Evolutionary conservation across 305 asterid genomes (phyloP).

Genomic region (Andrographis paniculata): DNA sequence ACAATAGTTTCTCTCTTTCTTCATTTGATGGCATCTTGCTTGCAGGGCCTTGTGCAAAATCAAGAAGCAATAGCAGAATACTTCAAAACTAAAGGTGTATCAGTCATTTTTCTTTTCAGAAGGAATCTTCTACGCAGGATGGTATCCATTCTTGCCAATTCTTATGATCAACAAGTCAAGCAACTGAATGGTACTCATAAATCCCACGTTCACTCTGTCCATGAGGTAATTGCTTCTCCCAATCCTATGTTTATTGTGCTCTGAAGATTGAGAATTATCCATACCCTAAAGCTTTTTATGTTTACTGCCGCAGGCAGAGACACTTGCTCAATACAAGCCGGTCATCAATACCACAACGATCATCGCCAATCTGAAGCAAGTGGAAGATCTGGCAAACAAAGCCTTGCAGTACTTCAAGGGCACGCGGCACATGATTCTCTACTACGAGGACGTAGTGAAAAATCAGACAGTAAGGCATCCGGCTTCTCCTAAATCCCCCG

Average conservation of each 20-base stretch:
- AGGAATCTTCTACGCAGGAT: constrained; percentile 77
- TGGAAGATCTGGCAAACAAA: constrained; percentile 52
- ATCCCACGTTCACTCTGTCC: constrained; percentile 77
- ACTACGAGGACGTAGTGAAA: constrained; percentile 72
- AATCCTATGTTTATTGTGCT: too few relatives aligned
- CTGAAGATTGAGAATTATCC: too few relatives aligned
- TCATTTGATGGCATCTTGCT: constrained; percentile 13
- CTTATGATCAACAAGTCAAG: constrained; percentile 79
- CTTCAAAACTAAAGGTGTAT: constrained; percentile 75
- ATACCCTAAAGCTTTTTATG: not conserved
- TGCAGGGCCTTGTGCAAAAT: constrained; percentile 78
- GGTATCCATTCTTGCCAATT: constrained; percentile 77
- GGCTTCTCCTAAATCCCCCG: not conserved
- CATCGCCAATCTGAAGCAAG: constrained; percentile 51
- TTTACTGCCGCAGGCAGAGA: constrained; percentile 69
- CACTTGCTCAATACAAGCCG: constrained; percentile 85
- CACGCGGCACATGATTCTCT: constrained; percentile 72
- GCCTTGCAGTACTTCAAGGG: constrained; percentile 67
- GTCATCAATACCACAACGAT: constrained; percentile 46
- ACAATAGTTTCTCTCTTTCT: too few relatives aligned
- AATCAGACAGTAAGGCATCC: constrained; percentile 61
- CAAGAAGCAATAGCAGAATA: constrained; percentile 69
- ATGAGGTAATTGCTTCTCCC: constrained; percentile 38
- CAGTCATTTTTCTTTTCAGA: constrained; percentile 73
- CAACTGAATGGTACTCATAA: constrained; percentile 82